Evolutionary conservation across 257 asterid genomes (phyloP).

Genomic region (Scutellaria galericulata): DNA sequence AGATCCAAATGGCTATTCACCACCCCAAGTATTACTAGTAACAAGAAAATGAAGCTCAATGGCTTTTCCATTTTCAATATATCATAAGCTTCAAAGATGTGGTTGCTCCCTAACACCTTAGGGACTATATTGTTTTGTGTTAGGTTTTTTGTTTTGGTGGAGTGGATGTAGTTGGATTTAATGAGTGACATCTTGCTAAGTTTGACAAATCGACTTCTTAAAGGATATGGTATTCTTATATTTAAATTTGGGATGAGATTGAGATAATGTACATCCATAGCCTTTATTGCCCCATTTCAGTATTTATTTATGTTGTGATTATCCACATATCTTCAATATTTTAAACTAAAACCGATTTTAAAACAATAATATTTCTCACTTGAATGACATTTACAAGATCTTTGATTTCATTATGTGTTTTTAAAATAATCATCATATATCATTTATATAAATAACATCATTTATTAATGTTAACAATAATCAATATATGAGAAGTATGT

Average conservation of each 20-base stretch:
- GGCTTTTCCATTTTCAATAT: not conserved
- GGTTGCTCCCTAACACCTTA: no score
- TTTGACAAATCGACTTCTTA: not conserved
- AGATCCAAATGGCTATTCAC: not conserved
- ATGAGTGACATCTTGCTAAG: slow-evolving; percentile 5
- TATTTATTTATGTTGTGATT: not conserved
- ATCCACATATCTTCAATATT: no score
- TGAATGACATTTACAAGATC: no score
- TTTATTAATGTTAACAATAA: no score
- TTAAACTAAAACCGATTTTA: no score
- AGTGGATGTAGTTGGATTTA: slow-evolving; percentile 9
- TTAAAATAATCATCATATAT: no score
- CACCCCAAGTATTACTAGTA: not conserved
- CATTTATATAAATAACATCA: no score
- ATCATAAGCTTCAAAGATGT: not conserved
- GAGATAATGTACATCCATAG: not conserved
- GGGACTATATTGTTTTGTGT: not conserved
- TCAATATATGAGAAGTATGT: no score
- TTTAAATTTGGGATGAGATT: not conserved
- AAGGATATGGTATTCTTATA: no score
- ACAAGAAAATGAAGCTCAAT: not conserved
- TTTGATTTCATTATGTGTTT: no score
- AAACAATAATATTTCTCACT: no score
- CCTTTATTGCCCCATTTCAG: not conserved
- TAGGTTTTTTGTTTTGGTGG: not conserved